A percentile compares a stretch with the other conserved stretches of the same genome.
Evolutionary conservation across 257 asterid genomes (phyloP).

Genomic region (Scutellaria galericulata): DNA sequence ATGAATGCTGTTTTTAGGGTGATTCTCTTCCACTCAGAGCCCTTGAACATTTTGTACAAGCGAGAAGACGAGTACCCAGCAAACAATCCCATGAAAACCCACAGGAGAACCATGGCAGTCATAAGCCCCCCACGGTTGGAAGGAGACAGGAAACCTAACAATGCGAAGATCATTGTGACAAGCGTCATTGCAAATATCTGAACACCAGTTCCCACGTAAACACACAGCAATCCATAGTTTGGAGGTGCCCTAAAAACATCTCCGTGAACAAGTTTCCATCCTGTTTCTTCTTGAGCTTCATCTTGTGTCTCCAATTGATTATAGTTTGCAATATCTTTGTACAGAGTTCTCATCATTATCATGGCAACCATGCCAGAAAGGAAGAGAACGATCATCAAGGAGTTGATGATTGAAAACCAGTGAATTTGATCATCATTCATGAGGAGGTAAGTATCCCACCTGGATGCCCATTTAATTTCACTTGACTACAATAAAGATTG

Average conservation of each 20-base stretch:
- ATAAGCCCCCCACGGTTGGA: conserved; percentile 90
- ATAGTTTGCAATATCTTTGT: conserved; percentile 86
- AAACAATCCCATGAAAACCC: conserved; percentile 92
- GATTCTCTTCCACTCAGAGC: conserved; percentile 81
- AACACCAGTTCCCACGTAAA: conserved; percentile 84
- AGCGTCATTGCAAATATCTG: conserved; percentile 85
- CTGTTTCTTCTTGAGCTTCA: conserved; percentile 93
- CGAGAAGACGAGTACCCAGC: conserved; percentile 89
- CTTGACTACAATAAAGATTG: conserved; percentile 59
- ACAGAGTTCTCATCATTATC: conserved; percentile 95
- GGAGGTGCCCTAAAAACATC: conserved; percentile 77
- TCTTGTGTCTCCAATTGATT: conserved; percentile 91
- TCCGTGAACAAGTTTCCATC: conserved; percentile 93
- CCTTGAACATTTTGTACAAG: conserved; percentile 78
- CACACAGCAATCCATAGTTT: conserved; percentile 76
- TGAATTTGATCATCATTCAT: conserved; percentile 95
- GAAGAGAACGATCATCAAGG: conserved; percentile 91
- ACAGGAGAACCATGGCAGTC: conserved; percentile 92
- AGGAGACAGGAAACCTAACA: conserved; percentile 86
- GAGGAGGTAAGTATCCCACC: conserved; percentile 94
- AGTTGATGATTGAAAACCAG: conserved; percentile 94
- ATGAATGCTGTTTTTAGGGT: conserved; percentile 85
- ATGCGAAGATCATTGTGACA: conserved; percentile 84
- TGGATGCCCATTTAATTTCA: conserved; percentile 85
- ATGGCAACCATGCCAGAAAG: conserved; percentile 96